Conservation (phyloP, 1,284 basidiomycete genomes). For the Naganishia sp. region DNA sequence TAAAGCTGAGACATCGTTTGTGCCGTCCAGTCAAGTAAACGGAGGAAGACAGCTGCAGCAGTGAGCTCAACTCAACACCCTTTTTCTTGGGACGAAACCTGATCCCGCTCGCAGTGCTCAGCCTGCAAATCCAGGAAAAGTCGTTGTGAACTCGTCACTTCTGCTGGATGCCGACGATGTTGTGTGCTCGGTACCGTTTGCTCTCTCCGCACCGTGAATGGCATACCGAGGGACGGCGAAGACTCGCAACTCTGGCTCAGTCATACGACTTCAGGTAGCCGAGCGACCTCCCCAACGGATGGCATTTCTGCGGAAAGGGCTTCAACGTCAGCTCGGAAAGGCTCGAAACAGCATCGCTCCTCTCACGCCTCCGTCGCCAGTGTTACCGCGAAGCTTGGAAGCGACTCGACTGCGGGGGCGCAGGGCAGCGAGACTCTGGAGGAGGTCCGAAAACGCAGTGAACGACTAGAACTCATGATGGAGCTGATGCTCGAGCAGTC, state of each 20-base stretch:
- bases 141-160: slow-evolving; percentile 25
- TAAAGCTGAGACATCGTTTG: background rate
- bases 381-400: no score
- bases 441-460: slow-evolving; percentile 12
- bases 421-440: background rate
- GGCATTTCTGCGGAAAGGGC: no score
- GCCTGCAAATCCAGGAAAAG: slow-evolving; percentile 23
- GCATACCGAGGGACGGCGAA: background rate
- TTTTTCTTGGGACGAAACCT: background rate
- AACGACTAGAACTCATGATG: slow-evolving; percentile 22
- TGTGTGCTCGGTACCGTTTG: slow-evolving; percentile 20
- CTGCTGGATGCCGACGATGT: slow-evolving; percentile 27
- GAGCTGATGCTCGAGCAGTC: slow-evolving; percentile 16
- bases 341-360: background rate
- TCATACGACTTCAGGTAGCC: background rate
- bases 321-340: background rate
- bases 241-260: background rate
- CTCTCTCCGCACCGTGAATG: slow-evolving; percentile 2
- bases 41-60: slow-evolving; percentile 15
- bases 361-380: background rate
- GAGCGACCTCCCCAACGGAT: background rate
- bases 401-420: background rate
- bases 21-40: slow-evolving; percentile 10
- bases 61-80: background rate
- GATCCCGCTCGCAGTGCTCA: background rate